Conservation (phyloP, 805 yeast genomes). For the Ogataea kodamae region DNA sequence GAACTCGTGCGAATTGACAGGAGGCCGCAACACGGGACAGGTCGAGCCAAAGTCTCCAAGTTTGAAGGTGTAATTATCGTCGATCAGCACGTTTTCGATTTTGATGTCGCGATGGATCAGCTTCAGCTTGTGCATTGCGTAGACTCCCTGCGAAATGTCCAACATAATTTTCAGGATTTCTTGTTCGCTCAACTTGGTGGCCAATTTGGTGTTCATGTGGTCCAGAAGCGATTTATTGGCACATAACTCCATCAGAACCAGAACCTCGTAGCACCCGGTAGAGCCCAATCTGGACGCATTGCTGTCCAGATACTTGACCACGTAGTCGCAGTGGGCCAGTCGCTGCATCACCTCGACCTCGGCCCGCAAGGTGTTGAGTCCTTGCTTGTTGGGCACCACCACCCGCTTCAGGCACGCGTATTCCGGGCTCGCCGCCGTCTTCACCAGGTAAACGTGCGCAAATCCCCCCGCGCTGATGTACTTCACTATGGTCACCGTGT, state of each 20-base stretch:
- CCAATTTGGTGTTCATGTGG: constrained; percentile 81
- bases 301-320: constrained; percentile 71
- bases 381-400: constrained; percentile 65
- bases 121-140: constrained; percentile 78
- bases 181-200: constrained; percentile 68
- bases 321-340: constrained; percentile 50
- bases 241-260: constrained; percentile 90
- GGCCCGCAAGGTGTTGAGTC: constrained; percentile 59
- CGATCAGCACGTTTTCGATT: constrained; percentile 89
- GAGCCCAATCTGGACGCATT: constrained; percentile 60
- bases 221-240: constrained; percentile 83
- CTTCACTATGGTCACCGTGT: constrained; percentile 41
- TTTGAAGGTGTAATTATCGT: constrained; percentile 64
- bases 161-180: constrained; percentile 82
- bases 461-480: constrained; percentile 62
- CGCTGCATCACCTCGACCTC: constrained; percentile 81
- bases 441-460: constrained; percentile 73
- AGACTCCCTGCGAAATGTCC: constrained; percentile 75
- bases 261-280: constrained; percentile 67
- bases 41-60: constrained; percentile 94
- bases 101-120: constrained; percentile 90
- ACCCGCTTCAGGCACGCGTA: constrained; percentile 72
- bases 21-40: constrained; percentile 65
- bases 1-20: constrained; percentile 69
- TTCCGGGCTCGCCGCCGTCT: constrained; percentile 41